A percentile compares a stretch with the other conserved stretches of the same genome.
phyloP scores from a whole-genome alignment of 345 rosid species.

The Citrus inodora region DNA sequence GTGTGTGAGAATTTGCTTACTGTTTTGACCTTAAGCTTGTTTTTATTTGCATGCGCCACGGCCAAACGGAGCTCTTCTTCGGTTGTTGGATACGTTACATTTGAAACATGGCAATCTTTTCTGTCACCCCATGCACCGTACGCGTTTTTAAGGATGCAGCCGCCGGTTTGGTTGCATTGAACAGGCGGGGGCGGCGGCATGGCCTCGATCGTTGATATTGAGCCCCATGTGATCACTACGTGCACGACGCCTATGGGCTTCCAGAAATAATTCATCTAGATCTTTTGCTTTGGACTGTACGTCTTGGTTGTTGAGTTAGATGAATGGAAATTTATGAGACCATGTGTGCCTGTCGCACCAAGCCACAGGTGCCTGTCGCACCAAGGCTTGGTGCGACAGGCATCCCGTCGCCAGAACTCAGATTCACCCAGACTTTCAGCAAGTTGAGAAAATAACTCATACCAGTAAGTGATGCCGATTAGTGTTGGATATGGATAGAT shows the following conservation, averaged over 20 bases:
- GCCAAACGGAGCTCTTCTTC: constrained; percentile 63
- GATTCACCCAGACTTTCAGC: too few relatives aligned
- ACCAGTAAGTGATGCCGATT: too few relatives aligned
- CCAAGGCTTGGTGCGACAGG: too few relatives aligned
- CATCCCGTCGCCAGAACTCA: too few relatives aligned
- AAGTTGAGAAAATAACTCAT: too few relatives aligned
- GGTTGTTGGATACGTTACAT: constrained; percentile 54
- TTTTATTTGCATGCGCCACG: constrained; percentile 53
- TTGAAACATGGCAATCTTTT: constrained; percentile 44
- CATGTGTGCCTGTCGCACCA: too few relatives aligned
- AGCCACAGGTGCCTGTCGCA: too few relatives aligned
- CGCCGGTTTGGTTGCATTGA: constrained; percentile 39
- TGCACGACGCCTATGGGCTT: background rate
- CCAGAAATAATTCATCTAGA: background rate
- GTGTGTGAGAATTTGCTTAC: constrained; percentile 76
- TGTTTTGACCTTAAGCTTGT: constrained; percentile 61
- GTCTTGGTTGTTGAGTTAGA: background rate
- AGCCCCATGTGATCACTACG: background rate
- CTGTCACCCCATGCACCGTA: constrained; percentile 85
- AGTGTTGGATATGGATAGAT: too few relatives aligned
- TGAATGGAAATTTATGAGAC: background rate
- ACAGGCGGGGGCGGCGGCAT: constrained; percentile 57
- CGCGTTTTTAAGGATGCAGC: constrained; percentile 60
- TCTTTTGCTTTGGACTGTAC: background rate
- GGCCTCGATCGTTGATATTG: constrained; percentile 22